Evolutionary conservation across 306 rosid genomes (phyloP).

Genomic region (Spatholobus suberectus): DNA sequence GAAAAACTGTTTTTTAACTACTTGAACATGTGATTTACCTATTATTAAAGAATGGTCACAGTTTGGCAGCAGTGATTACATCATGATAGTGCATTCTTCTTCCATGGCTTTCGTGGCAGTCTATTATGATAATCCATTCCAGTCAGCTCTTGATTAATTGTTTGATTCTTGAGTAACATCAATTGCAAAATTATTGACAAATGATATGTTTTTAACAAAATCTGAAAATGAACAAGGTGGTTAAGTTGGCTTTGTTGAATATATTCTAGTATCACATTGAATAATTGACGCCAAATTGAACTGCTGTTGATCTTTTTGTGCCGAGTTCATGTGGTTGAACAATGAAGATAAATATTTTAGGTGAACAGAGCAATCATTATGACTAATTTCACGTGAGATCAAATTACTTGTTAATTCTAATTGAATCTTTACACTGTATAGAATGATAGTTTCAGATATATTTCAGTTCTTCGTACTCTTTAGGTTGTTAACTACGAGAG

Average conservation of each 20-base stretch:
- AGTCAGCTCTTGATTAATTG: not conserved
- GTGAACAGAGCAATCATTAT: not conserved
- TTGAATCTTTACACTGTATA: not conserved
- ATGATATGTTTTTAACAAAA: constrained; percentile 14
- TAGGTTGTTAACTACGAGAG: not conserved
- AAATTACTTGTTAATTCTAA: not conserved
- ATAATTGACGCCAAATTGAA: not conserved
- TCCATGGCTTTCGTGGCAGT: not conserved
- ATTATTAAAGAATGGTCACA: not conserved
- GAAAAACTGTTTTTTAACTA: not conserved
- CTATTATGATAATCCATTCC: constrained; percentile 4
- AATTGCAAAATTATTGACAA: not conserved
- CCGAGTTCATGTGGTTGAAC: not conserved
- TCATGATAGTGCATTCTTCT: not conserved
- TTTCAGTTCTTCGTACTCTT: not conserved
- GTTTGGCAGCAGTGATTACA: not conserved
- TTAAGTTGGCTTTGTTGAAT: constrained; percentile 7
- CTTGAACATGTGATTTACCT: not conserved
- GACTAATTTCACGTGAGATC: not conserved
- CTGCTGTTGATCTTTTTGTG: not conserved
- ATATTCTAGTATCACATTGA: not conserved
- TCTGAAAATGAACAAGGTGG: not conserved
- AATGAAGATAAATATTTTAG: not conserved
- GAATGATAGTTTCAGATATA: not conserved
- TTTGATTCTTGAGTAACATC: not conserved